These are phyloP conservation scores for Hymenoscyphus occultus DNA, from an alignment of 2,329 filamentous ascomycete species.

Conservation along the genomic window DNA sequence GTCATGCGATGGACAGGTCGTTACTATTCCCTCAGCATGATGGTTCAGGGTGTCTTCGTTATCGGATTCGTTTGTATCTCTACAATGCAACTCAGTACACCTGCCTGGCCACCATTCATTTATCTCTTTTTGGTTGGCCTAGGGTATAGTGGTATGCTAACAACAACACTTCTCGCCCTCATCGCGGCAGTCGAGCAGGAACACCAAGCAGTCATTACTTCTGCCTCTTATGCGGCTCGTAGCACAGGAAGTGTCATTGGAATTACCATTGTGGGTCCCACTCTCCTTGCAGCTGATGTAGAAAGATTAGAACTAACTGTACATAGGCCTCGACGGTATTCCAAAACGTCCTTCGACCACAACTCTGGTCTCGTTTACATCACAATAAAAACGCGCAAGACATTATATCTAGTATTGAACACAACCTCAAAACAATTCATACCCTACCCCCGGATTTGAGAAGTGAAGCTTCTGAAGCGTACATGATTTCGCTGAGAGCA, in stretches of 20 bases:
- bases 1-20: conserved; percentile 66
- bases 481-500: not conserved
- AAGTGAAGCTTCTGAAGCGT: not conserved
- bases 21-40: conserved; percentile 66
- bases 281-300: not conserved
- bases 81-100: conserved; percentile 52
- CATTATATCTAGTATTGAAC: not conserved
- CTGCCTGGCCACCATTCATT: conserved; percentile 47
- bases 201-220: conserved; percentile 71
- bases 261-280: conserved; percentile 42
- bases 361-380: not conserved
- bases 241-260: conserved; percentile 67
- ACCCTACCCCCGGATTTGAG: not conserved
- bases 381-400: not conserved
- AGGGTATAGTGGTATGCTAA: conserved; percentile 60
- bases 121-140: conserved; percentile 51
- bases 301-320: not conserved
- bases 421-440: conserved; percentile 1
- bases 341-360: conserved; percentile 9
- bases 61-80: conserved; percentile 54
- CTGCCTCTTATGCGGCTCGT: conserved; percentile 75
- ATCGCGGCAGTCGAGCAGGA: conserved; percentile 63
- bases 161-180: conserved; percentile 66
- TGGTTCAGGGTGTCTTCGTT: conserved; percentile 38
- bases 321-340: conserved; percentile 12